phyloP scores from a whole-genome alignment of 768 basidiomycete genomes.

The Naganishia vishniacii region DNA sequence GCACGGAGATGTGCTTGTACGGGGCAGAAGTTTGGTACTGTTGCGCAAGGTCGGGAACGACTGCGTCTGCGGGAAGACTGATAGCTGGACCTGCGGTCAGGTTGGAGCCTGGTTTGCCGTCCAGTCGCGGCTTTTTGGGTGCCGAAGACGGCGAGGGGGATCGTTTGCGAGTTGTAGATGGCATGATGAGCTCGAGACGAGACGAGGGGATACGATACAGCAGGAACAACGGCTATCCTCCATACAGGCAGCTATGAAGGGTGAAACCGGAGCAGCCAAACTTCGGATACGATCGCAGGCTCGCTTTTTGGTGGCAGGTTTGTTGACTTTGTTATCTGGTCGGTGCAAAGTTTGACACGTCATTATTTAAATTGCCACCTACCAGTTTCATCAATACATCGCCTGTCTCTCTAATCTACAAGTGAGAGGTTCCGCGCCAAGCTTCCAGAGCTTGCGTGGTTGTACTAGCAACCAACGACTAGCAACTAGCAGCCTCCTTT shows the following conservation, averaged over 20 bases:
- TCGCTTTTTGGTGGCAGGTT: too few relatives aligned
- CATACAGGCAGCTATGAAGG: not conserved
- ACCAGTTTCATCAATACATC: too few relatives aligned
- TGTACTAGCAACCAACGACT: too few relatives aligned
- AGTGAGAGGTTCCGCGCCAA: too few relatives aligned
- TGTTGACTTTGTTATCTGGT: too few relatives aligned
- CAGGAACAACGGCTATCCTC: too few relatives aligned
- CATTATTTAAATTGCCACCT: too few relatives aligned
- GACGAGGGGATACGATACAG: too few relatives aligned
- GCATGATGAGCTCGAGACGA: not conserved
- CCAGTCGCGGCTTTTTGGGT: not conserved
- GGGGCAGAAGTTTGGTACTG: conserved; percentile 62
- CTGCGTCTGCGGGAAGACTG: conserved; percentile 44
- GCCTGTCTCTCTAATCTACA: too few relatives aligned
- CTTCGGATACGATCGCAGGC: not conserved
- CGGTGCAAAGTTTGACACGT: too few relatives aligned
- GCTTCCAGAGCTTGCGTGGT: too few relatives aligned
- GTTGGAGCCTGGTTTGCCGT: not conserved
- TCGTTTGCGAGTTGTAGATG: conserved; percentile 36
- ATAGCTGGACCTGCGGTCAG: conserved; percentile 24
- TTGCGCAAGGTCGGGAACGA: conserved; percentile 56
- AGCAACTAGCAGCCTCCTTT: too few relatives aligned
- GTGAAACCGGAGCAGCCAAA: not conserved
- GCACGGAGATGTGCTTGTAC: conserved; percentile 75
- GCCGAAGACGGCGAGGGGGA: conserved; percentile 11